phyloP scores from a whole-genome alignment of 352 stramenopile species.

The Blastocystis sp. region DNA sequence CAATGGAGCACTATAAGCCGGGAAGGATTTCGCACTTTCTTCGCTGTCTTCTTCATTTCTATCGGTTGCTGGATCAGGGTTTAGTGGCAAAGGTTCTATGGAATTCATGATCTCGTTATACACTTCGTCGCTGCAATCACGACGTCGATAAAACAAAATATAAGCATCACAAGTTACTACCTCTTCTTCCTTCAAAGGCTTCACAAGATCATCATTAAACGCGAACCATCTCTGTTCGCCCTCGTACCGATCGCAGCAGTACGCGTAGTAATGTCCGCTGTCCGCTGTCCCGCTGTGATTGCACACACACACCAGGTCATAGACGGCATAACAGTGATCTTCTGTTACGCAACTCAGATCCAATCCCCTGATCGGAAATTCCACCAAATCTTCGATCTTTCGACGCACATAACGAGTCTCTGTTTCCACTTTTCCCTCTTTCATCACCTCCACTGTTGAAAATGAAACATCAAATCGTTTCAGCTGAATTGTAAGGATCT shows the following conservation, averaged over 20 bases:
- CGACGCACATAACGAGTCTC: background rate
- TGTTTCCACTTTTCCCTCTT: background rate
- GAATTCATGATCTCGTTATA: background rate
- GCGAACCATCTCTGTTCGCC: background rate
- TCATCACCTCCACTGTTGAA: background rate
- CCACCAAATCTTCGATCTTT: conserved; percentile 30
- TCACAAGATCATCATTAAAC: conserved; percentile 20
- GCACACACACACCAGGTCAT: conserved; percentile 67
- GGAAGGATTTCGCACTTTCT: background rate
- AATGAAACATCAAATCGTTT: conserved; percentile 18
- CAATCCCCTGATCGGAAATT: conserved; percentile 1
- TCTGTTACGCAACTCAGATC: background rate
- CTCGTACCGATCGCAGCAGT: conserved; percentile 16
- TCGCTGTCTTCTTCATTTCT: background rate
- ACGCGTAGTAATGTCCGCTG: conserved; percentile 33
- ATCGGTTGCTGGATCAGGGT: background rate
- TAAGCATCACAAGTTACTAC: conserved; percentile 14
- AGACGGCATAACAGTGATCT: conserved; percentile 53
- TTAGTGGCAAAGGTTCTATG: background rate
- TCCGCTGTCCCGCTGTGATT: conserved; percentile 4
- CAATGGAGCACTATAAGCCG: background rate
- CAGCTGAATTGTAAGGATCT: conserved; percentile 17
- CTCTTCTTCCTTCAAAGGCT: background rate
- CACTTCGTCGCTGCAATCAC: background rate
- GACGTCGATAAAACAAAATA: conserved; percentile 34